phyloP scores from a whole-genome alignment of 2,329 filamentous ascomycete genomes.

The Fusarium tjaetaba region DNA sequence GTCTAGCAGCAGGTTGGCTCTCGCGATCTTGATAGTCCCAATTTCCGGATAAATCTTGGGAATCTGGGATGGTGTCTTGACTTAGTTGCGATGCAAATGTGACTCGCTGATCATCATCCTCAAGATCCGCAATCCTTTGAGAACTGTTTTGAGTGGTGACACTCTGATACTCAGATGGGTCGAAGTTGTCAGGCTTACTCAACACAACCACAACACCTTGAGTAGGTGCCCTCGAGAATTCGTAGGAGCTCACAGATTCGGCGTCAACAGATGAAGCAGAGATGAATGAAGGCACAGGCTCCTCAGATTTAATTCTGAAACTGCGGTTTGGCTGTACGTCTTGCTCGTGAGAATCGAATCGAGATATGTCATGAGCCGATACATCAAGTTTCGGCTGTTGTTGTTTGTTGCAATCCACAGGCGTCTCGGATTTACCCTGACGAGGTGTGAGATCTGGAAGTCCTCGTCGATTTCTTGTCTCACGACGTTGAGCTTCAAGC shows the following conservation, averaged over 20 bases:
- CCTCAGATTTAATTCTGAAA: conserved; percentile 37
- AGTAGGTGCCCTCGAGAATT: conserved; percentile 7
- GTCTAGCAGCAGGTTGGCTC: not conserved
- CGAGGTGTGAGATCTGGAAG: not conserved
- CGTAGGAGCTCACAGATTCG: conserved; percentile 24
- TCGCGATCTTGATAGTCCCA: conserved; percentile 26
- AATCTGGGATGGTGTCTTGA: conserved; percentile 56
- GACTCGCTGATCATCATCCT: conserved; percentile 48
- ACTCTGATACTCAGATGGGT: conserved; percentile 50
- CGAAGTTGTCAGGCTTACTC: conserved; percentile 45
- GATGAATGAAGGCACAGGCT: conserved; percentile 45
- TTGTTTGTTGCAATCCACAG: conserved; percentile 31
- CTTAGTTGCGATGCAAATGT: conserved; percentile 47
- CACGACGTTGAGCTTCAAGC: not conserved
- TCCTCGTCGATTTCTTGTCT: conserved; percentile 10
- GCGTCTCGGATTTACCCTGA: not conserved
- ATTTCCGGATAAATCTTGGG: conserved; percentile 51
- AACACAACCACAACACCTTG: conserved; percentile 46
- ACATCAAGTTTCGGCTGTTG: conserved; percentile 27
- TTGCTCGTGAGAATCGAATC: conserved; percentile 23
- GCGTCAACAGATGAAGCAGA: conserved; percentile 42
- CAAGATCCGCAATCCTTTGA: conserved; percentile 47
- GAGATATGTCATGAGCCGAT: conserved; percentile 17
- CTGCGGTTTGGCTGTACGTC: conserved; percentile 36
- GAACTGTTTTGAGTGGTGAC: conserved; percentile 45